Conservation (phyloP, 192 early-diverging fungal species). For the Coemansia reversa region DNA sequence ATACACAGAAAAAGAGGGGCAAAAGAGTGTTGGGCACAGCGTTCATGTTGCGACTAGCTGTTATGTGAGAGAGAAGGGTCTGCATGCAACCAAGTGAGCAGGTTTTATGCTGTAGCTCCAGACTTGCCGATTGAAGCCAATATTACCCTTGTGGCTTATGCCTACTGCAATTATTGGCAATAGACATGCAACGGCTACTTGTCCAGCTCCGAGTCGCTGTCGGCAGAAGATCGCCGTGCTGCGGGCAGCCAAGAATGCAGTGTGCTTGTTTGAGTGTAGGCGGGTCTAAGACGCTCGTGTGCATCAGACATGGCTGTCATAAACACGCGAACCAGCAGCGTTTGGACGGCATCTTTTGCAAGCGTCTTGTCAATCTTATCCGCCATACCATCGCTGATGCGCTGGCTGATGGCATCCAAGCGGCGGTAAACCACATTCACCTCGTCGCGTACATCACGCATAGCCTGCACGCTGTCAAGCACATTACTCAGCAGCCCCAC, state of each 20-base stretch:
- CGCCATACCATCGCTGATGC: conserved; percentile 38
- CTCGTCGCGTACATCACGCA: conserved; percentile 23
- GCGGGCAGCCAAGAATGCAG: conserved; percentile 13
- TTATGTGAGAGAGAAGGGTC: too few species aligned
- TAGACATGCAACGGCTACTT: not conserved
- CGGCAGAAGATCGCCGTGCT: not conserved
- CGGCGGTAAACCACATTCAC: conserved; percentile 15
- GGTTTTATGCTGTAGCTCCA: too few species aligned
- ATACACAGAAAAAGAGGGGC: not conserved
- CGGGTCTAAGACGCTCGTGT: not conserved
- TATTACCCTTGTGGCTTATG: too few species aligned
- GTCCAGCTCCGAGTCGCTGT: not conserved
- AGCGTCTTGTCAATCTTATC: conserved; percentile 40
- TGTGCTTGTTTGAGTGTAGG: conserved; percentile 4
- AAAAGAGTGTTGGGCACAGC: not conserved
- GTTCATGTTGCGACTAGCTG: too few species aligned
- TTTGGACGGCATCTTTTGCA: conserved; percentile 50
- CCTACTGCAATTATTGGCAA: not conserved
- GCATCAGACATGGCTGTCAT: conserved; percentile 28
- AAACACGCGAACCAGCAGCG: conserved; percentile 27
- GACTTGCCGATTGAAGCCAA: too few species aligned
- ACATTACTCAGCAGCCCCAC: conserved; percentile 38
- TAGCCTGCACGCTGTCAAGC: conserved; percentile 26
- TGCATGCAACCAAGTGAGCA: too few species aligned
- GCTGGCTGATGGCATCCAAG: conserved; percentile 23